Evolutionary conservation across 352 stramenopile genomes (phyloP), one percentile per base, ranked within the genome.

Genomic region (Phytophthora uliginosa): DNA sequence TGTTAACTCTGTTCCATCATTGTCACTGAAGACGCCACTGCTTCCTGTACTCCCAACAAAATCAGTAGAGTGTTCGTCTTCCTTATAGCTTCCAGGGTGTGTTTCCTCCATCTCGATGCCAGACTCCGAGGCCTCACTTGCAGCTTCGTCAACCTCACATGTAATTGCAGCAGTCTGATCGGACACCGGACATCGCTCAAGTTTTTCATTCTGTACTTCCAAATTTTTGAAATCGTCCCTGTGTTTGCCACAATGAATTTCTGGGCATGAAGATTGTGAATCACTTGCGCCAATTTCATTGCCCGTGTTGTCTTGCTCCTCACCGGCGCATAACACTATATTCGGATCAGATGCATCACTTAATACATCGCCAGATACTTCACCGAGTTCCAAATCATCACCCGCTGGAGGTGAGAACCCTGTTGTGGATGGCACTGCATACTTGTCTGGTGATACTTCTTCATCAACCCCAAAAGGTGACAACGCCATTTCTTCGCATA

Each of bases 401-500:
- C 55, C 54, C 57, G 10, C 3, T 36, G 7, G 48, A 52, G 20
- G 26, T n/a, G 17, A 52, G 31, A 13, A 54, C 9, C 34, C 33
- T 50, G 40, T 15, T 45, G 36, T 18, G 17, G 40, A 22, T 22
- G 18, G 15, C 12, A 7, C 18, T 12, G 40, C 17, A 6, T 22
- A 12, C 40, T n/a, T 50, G 1, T 50, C 40, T 10, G 40, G 2
- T 50, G 17, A 22, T 6, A 31, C 5, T 50, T 12, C 10, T 22
- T 58, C 34, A 18, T 65, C 52, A 5, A 40, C 42, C 18, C 33
- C 42, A 50, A 58, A 15, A 15, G 81, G 78, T 33, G 83, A 89
- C 3, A 88, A 20, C 51, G 85, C 69, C 15, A 89, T 33, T 61
- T 88, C 79, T 8, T 77, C 50, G 34, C n/a, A n/a, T n/a, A n/a